Base-by-base conservation (phyloP, 495 filamentous ascomycete genomes). In the Aspergillus wentii region DNA sequence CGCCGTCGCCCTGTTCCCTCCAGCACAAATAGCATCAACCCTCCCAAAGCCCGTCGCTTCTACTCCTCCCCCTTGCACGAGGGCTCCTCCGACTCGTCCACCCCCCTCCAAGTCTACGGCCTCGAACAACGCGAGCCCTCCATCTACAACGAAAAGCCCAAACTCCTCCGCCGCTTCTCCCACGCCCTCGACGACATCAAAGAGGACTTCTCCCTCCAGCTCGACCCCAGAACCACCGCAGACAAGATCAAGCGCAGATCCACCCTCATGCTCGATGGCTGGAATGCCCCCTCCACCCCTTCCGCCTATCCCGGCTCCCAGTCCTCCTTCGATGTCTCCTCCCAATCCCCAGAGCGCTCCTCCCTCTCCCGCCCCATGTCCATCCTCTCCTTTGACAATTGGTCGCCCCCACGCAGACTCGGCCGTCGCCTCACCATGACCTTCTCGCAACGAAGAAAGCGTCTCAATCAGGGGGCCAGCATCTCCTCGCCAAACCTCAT, bases 401-500 rank as follows among this genome's bases (percentile, higher is more conserved):
- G 49, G 34, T 38, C 47, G 3, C 23, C 35, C 5, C 52, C 59
- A n/a, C n/a, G n/a, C n/a, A n/a, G n/a, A n/a, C n/a, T n/a, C 1
- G 37, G 46, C 8, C 36, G 52, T 2, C 23, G 56, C 9, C 27
- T 64, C 26, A 62, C 49, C 6, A 17, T 48, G 8, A 47, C 56
- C 10, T 60, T 59, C 33, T 54, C 52, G 19, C 41, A 31, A 1
- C 32, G 52, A 15, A 47, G 46, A 23, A 56, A 54, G 31, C 31
- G 43, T 8, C 29, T 38, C 5, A 31, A 40, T n/a, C 37, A 49
- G 30, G 11, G 18, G 1, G 48, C 45, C 1, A 63, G 61, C 15
- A 68, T 66, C 34, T 66, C 62, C 5, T 50, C 60, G 33, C 64
- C 64, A 17, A 62, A 66, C 42, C 28, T 66, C 47, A 66, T 68